phyloP scores from a whole-genome alignment of 179 eudicot genomes.

The Vitellaria paradoxa region DNA sequence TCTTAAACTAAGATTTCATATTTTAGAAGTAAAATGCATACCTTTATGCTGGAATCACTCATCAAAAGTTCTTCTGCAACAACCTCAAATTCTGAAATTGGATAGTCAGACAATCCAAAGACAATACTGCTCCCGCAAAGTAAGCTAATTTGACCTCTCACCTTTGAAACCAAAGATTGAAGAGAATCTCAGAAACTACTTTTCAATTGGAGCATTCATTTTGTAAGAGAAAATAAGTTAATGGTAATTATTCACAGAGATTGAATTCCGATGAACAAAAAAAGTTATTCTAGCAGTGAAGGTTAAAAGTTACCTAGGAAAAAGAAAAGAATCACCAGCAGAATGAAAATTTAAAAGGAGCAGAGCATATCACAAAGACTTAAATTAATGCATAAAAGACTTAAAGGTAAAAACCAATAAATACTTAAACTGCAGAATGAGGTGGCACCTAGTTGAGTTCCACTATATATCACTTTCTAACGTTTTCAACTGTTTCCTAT shows the following conservation, averaged over 20 bases:
- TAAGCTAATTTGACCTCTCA: slow-evolving; percentile 85
- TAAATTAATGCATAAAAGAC: neutral
- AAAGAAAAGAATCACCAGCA: neutral
- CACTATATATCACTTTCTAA: neutral
- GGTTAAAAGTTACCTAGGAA: neutral
- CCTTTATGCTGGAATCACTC: slow-evolving; percentile 83
- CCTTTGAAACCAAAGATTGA: slow-evolving; percentile 34
- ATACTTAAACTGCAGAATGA: neutral
- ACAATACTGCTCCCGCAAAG: slow-evolving; percentile 59
- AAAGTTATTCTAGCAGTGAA: neutral
- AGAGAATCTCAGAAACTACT: neutral
- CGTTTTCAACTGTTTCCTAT: neutral
- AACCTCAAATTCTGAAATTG: slow-evolving; percentile 85
- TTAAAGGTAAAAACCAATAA: neutral
- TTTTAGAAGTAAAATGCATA: slow-evolving; percentile 20
- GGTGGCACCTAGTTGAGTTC: neutral
- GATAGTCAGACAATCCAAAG: slow-evolving; percentile 70
- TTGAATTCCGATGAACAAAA: neutral
- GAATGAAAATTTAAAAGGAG: neutral
- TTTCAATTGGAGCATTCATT: neutral
- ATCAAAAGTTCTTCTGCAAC: slow-evolving; percentile 91
- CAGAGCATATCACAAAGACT: neutral
- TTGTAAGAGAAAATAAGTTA: neutral
- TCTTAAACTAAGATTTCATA: neutral
- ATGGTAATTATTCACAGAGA: neutral